Percentiles rank a stretch among this genome's conserved stretches.
These are phyloP conservation scores for Mariannaea sp. DNA, from an alignment of 2,329 filamentous ascomycete species.

Conservation along the genomic window DNA sequence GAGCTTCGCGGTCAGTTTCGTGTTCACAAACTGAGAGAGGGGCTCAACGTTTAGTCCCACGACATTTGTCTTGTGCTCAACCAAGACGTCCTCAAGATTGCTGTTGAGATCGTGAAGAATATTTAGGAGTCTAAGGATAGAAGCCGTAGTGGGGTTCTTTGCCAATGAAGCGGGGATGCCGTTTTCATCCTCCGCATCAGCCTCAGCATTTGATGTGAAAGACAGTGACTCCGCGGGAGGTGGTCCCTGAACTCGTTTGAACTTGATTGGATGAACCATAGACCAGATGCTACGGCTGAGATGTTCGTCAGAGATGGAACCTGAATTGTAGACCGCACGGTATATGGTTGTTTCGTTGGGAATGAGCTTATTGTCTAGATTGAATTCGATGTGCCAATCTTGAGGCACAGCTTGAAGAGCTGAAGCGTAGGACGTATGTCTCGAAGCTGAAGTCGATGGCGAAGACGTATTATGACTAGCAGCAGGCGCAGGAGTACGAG, in stretches of 20 bases:
- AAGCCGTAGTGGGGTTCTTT: constrained; percentile 82
- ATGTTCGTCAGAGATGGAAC: constrained; percentile 62
- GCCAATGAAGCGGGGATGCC: constrained; percentile 78
- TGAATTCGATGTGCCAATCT: constrained; percentile 98
- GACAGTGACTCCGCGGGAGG: constrained; percentile 73
- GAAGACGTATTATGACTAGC: constrained; percentile 52
- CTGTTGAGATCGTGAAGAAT: constrained; percentile 92
- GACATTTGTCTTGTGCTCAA: constrained; percentile 70
- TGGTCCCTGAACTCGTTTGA: constrained; percentile 82
- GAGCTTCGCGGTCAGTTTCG: constrained; percentile 95
- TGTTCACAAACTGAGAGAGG: constrained; percentile 94
- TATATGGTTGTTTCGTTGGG: constrained; percentile 95
- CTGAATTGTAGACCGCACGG: constrained; percentile 78
- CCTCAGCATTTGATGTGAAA: constrained; percentile 56
- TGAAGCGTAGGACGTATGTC: constrained; percentile 81
- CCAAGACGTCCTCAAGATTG: constrained; percentile 87
- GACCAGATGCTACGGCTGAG: constrained; percentile 84
- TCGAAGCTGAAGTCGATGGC: constrained; percentile 60
- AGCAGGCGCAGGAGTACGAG: constrained; percentile 48
- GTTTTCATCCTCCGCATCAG: constrained; percentile 57
- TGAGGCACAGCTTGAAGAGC: constrained; percentile 80
- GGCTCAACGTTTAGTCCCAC: constrained; percentile 79
- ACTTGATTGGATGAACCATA: constrained; percentile 87
- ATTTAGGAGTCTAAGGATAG: constrained; percentile 84
- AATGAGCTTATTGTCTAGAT: constrained; percentile 80